phyloP scores from a whole-genome alignment of 768 basidiomycete species.

The Gymnopilus dilepis region DNA sequence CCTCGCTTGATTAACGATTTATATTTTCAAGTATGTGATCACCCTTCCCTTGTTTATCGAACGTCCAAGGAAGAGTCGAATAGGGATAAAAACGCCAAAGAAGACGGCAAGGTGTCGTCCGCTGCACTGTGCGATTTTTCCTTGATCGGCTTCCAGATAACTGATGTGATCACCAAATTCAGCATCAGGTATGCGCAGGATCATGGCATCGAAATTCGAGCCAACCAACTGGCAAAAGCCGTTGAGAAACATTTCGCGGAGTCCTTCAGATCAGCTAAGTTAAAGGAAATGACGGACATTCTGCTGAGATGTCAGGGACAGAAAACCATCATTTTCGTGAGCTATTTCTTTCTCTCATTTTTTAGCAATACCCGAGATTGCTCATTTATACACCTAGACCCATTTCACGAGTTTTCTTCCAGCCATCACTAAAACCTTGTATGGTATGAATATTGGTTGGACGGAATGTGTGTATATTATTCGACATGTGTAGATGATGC shows the following conservation, averaged over 20 bases:
- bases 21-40: background rate
- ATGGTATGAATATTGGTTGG: slow-evolving; percentile 8
- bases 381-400: slow-evolving; percentile 12
- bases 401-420: slow-evolving; percentile 19
- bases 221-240: background rate
- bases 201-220: too few species aligned
- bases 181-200: too few species aligned
- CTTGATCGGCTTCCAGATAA: too few species aligned
- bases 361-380: background rate
- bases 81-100: background rate
- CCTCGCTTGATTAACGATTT: too few species aligned
- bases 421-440: slow-evolving; percentile 10
- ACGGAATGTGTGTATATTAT: slow-evolving; percentile 8
- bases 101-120: too few species aligned
- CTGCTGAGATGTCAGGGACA: slow-evolving; percentile 8
- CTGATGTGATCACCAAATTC: too few species aligned
- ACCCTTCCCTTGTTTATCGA: background rate
- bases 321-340: slow-evolving; percentile 26
- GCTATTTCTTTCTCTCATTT: background rate
- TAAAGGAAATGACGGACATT: slow-evolving; percentile 11
- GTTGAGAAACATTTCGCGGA: background rate
- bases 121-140: too few species aligned
- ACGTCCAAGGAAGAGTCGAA: background rate
- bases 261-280: slow-evolving; percentile 16
- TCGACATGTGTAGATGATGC: background rate